A percentile compares a stretch with the other conserved stretches of the same genome.
These are phyloP conservation scores for Fusarium torreyae DNA, from an alignment of 2,329 filamentous ascomycete species.

Conservation along the genomic window DNA sequence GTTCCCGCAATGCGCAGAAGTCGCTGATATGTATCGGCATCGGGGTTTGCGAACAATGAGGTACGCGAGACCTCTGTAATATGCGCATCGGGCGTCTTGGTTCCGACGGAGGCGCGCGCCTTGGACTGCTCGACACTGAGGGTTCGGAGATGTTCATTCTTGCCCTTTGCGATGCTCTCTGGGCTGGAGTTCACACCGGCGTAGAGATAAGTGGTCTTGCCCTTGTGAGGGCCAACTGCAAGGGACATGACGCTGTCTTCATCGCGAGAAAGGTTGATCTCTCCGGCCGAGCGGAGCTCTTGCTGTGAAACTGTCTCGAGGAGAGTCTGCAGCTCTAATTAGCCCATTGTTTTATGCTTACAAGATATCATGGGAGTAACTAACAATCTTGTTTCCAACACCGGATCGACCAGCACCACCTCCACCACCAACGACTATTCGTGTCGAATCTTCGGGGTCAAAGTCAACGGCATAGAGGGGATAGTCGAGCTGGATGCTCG, in stretches of 20 bases:
- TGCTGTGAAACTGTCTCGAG: constrained; percentile 78
- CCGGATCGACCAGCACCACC: constrained; percentile 86
- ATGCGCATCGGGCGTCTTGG: constrained; percentile 53
- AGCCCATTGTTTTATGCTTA: constrained; percentile 6
- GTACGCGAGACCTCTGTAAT: constrained; percentile 68
- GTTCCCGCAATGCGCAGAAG: constrained; percentile 72
- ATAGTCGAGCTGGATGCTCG: constrained; percentile 81
- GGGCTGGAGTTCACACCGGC: constrained; percentile 89
- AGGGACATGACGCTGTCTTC: constrained; percentile 93
- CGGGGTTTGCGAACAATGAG: constrained; percentile 65
- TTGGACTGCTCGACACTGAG: constrained; percentile 71
- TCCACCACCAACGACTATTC: constrained; percentile 87
- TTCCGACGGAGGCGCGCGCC: constrained; percentile 51
- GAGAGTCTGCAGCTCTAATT: constrained; percentile 68
- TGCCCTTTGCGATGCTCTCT: constrained; percentile 78
- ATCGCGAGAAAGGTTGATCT: constrained; percentile 83
- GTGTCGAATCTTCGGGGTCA: constrained; percentile 82
- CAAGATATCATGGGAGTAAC: constrained; percentile 51
- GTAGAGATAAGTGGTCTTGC: constrained; percentile 69
- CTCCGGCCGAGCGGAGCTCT: constrained; percentile 75
- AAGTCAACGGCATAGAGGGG: constrained; percentile 92
- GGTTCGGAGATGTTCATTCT: constrained; percentile 87
- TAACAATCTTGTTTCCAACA: constrained; percentile 88
- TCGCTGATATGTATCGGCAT: constrained; percentile 72
- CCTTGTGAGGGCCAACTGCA: constrained; percentile 75